phyloP scores from a whole-genome alignment of 768 basidiomycete species.

The Cystobasidium onofrii region DNA sequence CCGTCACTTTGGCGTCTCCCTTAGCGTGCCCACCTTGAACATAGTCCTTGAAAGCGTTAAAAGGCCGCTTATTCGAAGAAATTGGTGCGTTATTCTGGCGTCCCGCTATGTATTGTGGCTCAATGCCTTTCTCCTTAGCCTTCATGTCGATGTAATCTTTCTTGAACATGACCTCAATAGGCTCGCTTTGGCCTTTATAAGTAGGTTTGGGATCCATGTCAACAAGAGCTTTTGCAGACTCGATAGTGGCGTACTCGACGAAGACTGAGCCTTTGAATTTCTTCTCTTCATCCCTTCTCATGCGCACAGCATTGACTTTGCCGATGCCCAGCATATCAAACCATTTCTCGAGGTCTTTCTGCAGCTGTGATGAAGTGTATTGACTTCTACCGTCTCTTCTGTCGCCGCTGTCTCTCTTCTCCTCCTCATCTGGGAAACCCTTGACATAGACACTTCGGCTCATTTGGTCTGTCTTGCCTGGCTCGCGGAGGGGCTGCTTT shows the following conservation, averaged over 20 bases:
- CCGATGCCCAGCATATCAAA: slow-evolving; percentile 62
- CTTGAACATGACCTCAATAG: slow-evolving; percentile 78
- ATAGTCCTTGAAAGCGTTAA: slow-evolving; percentile 73
- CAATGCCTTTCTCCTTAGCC: slow-evolving; percentile 82
- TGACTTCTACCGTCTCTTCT: neutral
- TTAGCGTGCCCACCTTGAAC: slow-evolving; percentile 41
- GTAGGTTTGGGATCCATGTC: slow-evolving; percentile 69
- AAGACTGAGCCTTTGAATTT: slow-evolving; percentile 79
- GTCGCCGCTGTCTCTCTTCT: neutral
- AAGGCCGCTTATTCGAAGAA: slow-evolving; percentile 57
- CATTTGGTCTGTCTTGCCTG: slow-evolving; percentile 63
- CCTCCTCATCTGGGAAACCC: slow-evolving; percentile 36
- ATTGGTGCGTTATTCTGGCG: slow-evolving; percentile 44
- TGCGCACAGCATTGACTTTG: slow-evolving; percentile 69
- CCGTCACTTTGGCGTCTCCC: slow-evolving; percentile 41
- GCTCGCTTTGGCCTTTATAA: slow-evolving; percentile 57
- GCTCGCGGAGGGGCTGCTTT: slow-evolving; percentile 48
- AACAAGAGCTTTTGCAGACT: slow-evolving; percentile 65
- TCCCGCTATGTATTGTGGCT: slow-evolving; percentile 46
- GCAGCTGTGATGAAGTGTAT: slow-evolving; percentile 50
- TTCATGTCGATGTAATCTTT: slow-evolving; percentile 90
- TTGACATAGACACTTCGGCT: slow-evolving; percentile 74
- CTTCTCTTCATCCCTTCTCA: slow-evolving; percentile 67
- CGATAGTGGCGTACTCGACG: slow-evolving; percentile 68
- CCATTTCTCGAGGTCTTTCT: slow-evolving; percentile 66